Conservation (phyloP, 768 basidiomycete genomes). For the Erythrobasidium yunnanense region DNA sequence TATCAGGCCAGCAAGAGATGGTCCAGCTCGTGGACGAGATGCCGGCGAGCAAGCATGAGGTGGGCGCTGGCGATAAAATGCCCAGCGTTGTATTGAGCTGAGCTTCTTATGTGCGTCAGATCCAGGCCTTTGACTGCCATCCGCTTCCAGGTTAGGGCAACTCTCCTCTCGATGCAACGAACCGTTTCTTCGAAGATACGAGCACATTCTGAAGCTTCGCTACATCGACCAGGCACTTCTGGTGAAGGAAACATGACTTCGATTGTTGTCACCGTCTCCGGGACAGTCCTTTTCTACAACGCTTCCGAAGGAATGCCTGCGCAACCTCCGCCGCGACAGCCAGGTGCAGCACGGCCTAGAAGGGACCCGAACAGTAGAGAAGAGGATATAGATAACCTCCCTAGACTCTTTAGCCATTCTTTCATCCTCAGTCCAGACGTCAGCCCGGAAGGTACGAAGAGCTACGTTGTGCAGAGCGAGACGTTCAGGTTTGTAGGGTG, state of each 20-base stretch:
- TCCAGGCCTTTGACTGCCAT: slow-evolving; percentile 27
- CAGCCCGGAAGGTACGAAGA: not conserved
- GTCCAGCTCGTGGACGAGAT: slow-evolving; percentile 18
- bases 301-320: slow-evolving; percentile 12
- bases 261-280: slow-evolving; percentile 9
- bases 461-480: slow-evolving; percentile 21
- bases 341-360: not conserved
- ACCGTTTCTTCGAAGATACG: too few relatives aligned
- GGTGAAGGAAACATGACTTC: not conserved
- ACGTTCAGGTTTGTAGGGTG: slow-evolving; percentile 23
- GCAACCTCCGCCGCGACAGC: slow-evolving; percentile 2
- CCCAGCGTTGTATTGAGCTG: not conserved
- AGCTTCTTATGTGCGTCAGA: not conserved
- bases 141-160: slow-evolving; percentile 25
- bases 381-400: slow-evolving; percentile 4
- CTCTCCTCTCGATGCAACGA: not conserved
- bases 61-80: too few relatives aligned
- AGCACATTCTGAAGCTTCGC: not conserved
- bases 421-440: slow-evolving; percentile 14
- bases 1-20: slow-evolving; percentile 18
- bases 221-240: not conserved
- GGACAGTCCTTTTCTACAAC: slow-evolving; percentile 14
- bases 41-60: slow-evolving; percentile 25
- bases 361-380: not conserved
- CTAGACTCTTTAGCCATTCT: slow-evolving; percentile 11